phyloP scores from a whole-genome alignment of 2,329 filamentous ascomycete genomes.

The Gnomoniopsis sp. region DNA sequence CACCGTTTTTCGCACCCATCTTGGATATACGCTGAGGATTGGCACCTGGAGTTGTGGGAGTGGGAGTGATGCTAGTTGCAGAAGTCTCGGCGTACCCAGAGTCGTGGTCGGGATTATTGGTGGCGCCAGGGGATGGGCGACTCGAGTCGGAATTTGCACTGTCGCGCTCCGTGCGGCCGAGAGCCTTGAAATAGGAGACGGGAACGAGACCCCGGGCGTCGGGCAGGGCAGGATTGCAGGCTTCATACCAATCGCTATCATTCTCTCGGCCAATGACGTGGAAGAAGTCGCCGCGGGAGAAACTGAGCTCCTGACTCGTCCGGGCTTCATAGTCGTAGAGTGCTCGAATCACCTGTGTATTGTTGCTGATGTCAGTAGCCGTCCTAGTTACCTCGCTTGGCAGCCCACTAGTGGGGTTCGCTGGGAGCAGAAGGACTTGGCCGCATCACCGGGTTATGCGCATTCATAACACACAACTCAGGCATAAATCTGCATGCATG shows the following conservation, averaged over 20 bases:
- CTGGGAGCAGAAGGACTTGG: constrained; percentile 6
- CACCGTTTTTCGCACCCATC: constrained; percentile 55
- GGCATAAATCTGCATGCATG: neutral
- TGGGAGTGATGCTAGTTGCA: constrained; percentile 24
- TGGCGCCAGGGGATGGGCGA: constrained; percentile 41
- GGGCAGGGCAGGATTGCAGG: constrained; percentile 87
- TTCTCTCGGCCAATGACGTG: constrained; percentile 96
- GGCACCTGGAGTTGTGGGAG: constrained; percentile 30
- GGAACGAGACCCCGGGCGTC: constrained; percentile 88
- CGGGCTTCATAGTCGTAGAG: constrained; percentile 88
- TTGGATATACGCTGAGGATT: constrained; percentile 47
- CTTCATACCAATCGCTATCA: constrained; percentile 96
- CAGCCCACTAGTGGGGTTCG: constrained; percentile 13
- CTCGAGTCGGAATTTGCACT: constrained; percentile 68
- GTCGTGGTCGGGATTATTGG: constrained; percentile 74
- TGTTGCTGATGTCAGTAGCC: constrained; percentile 22
- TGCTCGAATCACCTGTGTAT: constrained; percentile 82
- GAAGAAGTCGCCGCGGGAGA: constrained; percentile 94
- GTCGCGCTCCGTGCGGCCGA: constrained; percentile 89
- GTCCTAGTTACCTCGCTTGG: neutral
- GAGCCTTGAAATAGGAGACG: constrained; percentile 86
- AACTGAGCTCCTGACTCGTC: constrained; percentile 76
- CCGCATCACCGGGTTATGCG: neutral
- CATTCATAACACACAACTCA: neutral
- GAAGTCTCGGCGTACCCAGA: constrained; percentile 75